Base-by-base conservation (phyloP, 441 rosid species). In the Mallotus japonicus region DNA sequence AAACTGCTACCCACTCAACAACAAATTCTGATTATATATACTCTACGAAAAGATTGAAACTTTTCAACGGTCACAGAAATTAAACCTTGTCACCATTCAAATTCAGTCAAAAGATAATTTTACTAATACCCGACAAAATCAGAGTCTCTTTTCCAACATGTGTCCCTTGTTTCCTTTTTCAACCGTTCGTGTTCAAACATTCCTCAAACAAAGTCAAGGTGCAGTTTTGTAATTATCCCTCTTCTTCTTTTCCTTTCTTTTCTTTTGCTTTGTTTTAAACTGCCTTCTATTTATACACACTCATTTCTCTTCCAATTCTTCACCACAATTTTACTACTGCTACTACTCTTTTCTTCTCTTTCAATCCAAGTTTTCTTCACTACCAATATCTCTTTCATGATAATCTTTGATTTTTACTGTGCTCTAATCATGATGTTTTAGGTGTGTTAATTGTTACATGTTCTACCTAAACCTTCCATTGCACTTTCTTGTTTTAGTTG, bases 221-320 rank as follows among this genome's bases (percentile, higher is more conserved):
- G 84, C 90, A 80, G 5, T 81, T 72, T 63, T 60, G 93, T 84
- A 86, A 86, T 78, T 81, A 77, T 32, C 3, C 13, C 62, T 44
- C 49, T 44, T 44, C 49, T 42, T 42, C 57, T 53, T 53, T 16
- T 5, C 69, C 78, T 67, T 46, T 77, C 79, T 67, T 83, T 76
- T 54, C 13, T 75, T 62, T 56, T 73, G 32, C 32, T 59, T 40
- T 40, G 49, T 65, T 55, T 44, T n/a, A 15, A 7, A 63, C 69
- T 44, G n/a, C 72, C 75, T 69, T 82, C 92, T 84, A 85, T 89
- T 84, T 89, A 87, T 84, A 72, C 86, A 70, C 86, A 62, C 76
- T 70, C 83, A 13, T 32, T 42, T 63, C 69, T 73, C 17, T 37
- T 54, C 55, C 55, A 61, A 66, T 56, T 28, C 76, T 37, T 67